phyloP scores from a whole-genome alignment of 306 rosid species.

The Quillaja saponaria region DNA sequence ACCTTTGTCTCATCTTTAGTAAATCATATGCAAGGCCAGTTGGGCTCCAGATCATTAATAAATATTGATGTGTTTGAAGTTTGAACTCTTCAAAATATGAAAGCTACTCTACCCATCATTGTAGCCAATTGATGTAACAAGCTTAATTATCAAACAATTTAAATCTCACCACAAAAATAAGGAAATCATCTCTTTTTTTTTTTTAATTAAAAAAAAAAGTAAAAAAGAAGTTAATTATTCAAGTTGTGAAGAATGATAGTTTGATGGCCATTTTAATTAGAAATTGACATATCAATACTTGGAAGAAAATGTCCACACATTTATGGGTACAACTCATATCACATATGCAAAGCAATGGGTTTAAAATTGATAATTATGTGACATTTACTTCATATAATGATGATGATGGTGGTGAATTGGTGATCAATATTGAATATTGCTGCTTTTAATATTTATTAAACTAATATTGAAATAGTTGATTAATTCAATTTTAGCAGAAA shows the following conservation, averaged over 20 bases:
- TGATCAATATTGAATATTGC: not conserved
- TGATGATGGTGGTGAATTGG: too few relatives aligned
- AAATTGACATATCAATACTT: too few relatives aligned
- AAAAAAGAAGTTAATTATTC: too few relatives aligned
- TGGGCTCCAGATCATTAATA: constrained; percentile 36
- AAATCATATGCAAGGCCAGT: constrained; percentile 26
- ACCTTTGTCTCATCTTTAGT: not conserved
- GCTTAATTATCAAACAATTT: not conserved
- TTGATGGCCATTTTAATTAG: too few relatives aligned
- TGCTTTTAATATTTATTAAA: not conserved
- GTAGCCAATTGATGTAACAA: not conserved
- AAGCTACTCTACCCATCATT: not conserved
- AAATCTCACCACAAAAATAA: constrained; percentile 15
- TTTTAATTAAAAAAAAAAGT: too few relatives aligned
- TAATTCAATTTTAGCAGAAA: too few relatives aligned
- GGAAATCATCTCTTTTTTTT: too few relatives aligned
- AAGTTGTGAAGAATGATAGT: too few relatives aligned
- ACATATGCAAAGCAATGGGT: too few relatives aligned
- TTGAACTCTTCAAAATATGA: not conserved
- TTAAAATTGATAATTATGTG: not conserved
- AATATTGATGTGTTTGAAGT: not conserved
- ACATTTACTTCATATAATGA: not conserved
- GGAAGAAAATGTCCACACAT: too few relatives aligned
- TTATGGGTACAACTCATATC: too few relatives aligned
- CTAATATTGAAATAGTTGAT: too few relatives aligned